These are phyloP conservation scores for Phaffomyces thermotolerans DNA, from an alignment of 805 yeast species.

Conservation along the genomic window DNA sequence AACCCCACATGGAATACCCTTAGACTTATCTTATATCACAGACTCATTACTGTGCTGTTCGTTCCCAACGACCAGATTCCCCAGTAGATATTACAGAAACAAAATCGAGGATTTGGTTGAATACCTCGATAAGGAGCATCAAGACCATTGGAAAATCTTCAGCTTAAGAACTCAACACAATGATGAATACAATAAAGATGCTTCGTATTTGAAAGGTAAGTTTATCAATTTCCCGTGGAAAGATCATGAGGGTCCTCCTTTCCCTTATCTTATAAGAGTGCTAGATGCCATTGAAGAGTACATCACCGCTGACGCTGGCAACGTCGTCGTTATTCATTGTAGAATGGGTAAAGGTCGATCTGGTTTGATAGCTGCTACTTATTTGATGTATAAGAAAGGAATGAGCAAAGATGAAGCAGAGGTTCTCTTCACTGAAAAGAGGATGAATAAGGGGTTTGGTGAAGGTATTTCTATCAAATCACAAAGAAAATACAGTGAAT, in stretches of 20 bases:
- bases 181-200: constrained; percentile 27
- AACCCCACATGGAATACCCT: constrained; percentile 25
- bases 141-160: constrained; percentile 61
- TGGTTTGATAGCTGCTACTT: constrained; percentile 69
- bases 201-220: constrained; percentile 1
- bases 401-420: constrained; percentile 40
- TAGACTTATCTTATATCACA: constrained; percentile 66
- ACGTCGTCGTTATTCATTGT: constrained; percentile 74
- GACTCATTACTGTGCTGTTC: constrained; percentile 65
- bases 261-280: constrained; percentile 39
- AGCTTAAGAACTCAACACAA: constrained; percentile 59
- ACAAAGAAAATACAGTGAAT: constrained; percentile 60
- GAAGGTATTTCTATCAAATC: constrained; percentile 66
- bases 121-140: constrained; percentile 41
- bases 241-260: constrained; percentile 75
- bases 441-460: constrained; percentile 52
- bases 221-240: constrained; percentile 42
- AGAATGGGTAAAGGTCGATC: constrained; percentile 90
- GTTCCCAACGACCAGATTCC: constrained; percentile 50
- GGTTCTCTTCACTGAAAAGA: constrained; percentile 41
- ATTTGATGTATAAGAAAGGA: constrained; percentile 45
- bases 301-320: constrained; percentile 26
- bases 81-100: constrained; percentile 44
- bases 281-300: constrained; percentile 40
- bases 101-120: constrained; percentile 42